Evolutionary conservation across 805 yeast species (phyloP).

Genomic region (Tetrapisispora namnaoensis): DNA sequence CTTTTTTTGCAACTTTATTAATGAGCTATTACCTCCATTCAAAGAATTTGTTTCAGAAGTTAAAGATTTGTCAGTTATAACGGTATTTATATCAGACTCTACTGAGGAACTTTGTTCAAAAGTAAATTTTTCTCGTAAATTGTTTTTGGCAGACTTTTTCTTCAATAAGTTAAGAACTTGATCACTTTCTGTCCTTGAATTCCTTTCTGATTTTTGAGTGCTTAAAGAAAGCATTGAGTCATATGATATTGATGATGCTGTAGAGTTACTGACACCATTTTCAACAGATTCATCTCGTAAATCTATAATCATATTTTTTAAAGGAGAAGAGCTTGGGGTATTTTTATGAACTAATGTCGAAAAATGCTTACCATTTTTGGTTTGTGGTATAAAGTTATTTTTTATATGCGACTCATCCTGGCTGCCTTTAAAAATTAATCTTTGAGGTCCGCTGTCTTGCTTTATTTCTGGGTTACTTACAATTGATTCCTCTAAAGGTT

Average conservation of each 20-base stretch:
- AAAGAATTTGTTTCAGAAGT: background rate
- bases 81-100: background rate
- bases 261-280: background rate
- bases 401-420: background rate
- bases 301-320: conserved; percentile 11
- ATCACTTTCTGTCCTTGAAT: background rate
- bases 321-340: conserved; percentile 7
- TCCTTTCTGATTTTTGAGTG: background rate
- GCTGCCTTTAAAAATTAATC: conserved; percentile 6
- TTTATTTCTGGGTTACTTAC: background rate
- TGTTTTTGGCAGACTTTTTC: conserved; percentile 42
- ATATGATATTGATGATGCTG: conserved; percentile 3
- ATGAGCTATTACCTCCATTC: background rate
- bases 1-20: background rate
- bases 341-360: background rate
- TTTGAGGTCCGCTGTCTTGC: conserved; percentile 11
- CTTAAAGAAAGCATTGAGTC: conserved; percentile 7
- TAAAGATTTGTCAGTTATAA: background rate
- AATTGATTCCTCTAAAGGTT: background rate
- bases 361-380: background rate
- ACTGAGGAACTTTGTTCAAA: conserved; percentile 19
- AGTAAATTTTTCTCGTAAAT: conserved; percentile 37
- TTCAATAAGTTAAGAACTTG: conserved; percentile 27
- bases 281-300: conserved; percentile 5
- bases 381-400: background rate